Conservation (phyloP, 2,329 filamentous ascomycete genomes). For the Botrytis medusae region DNA sequence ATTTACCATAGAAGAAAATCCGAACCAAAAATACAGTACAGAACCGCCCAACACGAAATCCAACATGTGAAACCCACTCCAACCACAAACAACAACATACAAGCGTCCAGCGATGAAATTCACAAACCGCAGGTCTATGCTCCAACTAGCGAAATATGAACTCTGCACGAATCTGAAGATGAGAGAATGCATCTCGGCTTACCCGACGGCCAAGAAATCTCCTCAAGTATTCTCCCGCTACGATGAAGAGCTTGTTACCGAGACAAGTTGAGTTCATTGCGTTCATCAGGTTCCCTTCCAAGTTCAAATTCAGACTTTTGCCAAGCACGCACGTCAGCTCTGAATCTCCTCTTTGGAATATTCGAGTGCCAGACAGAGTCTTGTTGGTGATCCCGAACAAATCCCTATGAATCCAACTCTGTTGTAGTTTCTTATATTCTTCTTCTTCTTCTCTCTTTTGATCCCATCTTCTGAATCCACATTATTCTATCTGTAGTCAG, state of each 20-base stretch:
- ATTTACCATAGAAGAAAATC: not conserved
- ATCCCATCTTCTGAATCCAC: not conserved
- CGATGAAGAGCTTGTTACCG: not conserved
- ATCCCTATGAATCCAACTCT: too few relatives aligned
- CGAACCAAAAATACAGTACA: not conserved
- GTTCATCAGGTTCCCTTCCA: not conserved
- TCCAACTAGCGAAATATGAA: conserved; percentile 8
- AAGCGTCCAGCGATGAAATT: not conserved
- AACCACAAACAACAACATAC: not conserved
- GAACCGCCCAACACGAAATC: not conserved
- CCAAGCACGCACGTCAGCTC: not conserved
- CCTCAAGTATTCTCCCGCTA: not conserved
- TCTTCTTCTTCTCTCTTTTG: not conserved
- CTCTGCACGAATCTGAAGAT: not conserved
- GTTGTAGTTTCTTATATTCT: too few relatives aligned
- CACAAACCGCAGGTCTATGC: not conserved
- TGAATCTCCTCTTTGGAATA: not conserved
- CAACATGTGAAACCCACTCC: not conserved
- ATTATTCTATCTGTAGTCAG: not conserved
- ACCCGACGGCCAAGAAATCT: not conserved
- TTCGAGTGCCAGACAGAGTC: not conserved
- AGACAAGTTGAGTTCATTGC: not conserved
- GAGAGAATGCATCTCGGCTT: conserved; percentile 11
- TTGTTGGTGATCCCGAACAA: not conserved
- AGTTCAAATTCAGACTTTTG: not conserved